Evolutionary conservation across 805 yeast genomes (phyloP).

Genomic region (Kuraishia piskuri): DNA sequence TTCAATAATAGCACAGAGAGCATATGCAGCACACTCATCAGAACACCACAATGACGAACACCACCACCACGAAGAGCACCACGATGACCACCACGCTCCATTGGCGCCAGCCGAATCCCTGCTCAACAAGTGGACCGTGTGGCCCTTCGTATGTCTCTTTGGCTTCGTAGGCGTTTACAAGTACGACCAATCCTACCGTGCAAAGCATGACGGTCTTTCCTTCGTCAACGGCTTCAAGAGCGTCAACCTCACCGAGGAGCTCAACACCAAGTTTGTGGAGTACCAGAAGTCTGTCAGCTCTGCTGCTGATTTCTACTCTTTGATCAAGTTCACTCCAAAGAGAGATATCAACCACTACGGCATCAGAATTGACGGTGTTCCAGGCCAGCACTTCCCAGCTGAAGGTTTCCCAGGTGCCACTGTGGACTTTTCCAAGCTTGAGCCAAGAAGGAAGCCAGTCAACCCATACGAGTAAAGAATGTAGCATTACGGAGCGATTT

Average conservation of each 20-base stretch:
- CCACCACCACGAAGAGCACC: slow-evolving; percentile 1
- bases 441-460: slow-evolving; percentile 22
- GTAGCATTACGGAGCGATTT: no score
- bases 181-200: slow-evolving; percentile 38
- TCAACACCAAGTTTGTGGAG: neutral
- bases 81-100: slow-evolving; percentile 7
- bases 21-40: slow-evolving; percentile 1
- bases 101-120: slow-evolving; percentile 6
- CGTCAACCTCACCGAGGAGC: slow-evolving; percentile 1
- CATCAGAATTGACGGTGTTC: slow-evolving; percentile 18
- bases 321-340: slow-evolving; percentile 5
- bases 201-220: slow-evolving; percentile 23
- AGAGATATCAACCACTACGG: slow-evolving; percentile 6
- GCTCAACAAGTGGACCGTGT: slow-evolving; percentile 4
- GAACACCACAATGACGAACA: slow-evolving; percentile 1
- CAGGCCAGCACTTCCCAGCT: slow-evolving; percentile 20
- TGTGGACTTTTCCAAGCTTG: slow-evolving; percentile 18
- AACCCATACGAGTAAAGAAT: slow-evolving; percentile 12
- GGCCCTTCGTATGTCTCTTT: slow-evolving; percentile 3
- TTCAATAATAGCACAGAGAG: neutral
- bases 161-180: slow-evolving; percentile 34
- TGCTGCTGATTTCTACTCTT: neutral
- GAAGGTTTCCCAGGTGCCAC: slow-evolving; percentile 18
- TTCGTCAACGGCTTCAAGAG: neutral
- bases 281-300: slow-evolving; percentile 3